These are phyloP conservation scores for Hagleromyces aurorensis DNA, from an alignment of 805 yeast genomes.

Conservation along the genomic window DNA sequence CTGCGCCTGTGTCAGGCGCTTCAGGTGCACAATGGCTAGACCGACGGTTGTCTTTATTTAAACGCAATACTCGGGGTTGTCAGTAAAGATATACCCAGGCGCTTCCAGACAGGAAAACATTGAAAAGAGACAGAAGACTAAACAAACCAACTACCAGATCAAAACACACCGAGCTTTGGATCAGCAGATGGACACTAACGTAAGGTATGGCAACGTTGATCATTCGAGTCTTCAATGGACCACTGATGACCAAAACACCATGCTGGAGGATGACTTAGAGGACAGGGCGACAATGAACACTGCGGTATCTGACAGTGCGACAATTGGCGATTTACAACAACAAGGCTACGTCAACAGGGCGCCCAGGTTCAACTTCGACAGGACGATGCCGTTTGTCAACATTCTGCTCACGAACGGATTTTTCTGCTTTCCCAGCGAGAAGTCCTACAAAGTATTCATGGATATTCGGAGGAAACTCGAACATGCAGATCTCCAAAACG, in stretches of 20 bases:
- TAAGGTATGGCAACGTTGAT: no score
- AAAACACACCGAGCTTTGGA: no score
- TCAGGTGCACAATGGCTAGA: no score
- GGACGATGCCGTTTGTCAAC: slow-evolving; percentile 31
- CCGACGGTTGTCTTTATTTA: no score
- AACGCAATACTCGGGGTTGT: no score
- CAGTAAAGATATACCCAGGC: no score
- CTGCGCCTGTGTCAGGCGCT: no score
- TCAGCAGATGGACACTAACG: no score
- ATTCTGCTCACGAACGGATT: slow-evolving; percentile 32
- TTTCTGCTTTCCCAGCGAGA: slow-evolving; percentile 33
- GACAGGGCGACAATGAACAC: slow-evolving; percentile 18
- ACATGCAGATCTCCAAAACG: slow-evolving; percentile 11
- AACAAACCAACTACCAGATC: no score
- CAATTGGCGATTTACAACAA: slow-evolving; percentile 24
- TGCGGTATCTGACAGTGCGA: slow-evolving; percentile 18
- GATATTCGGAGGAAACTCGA: slow-evolving; percentile 24
- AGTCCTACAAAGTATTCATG: slow-evolving; percentile 23
- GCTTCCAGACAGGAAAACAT: no score
- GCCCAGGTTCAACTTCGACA: slow-evolving; percentile 18
- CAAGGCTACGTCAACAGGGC: slow-evolving; percentile 26
- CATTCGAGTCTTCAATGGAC: no score
- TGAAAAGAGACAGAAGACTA: no score
- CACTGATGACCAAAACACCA: slow-evolving; percentile 15
- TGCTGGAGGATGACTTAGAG: slow-evolving; percentile 8